Base-by-base conservation (phyloP, 768 basidiomycete genomes). In the Leucosporidium creatinivorum region DNA sequence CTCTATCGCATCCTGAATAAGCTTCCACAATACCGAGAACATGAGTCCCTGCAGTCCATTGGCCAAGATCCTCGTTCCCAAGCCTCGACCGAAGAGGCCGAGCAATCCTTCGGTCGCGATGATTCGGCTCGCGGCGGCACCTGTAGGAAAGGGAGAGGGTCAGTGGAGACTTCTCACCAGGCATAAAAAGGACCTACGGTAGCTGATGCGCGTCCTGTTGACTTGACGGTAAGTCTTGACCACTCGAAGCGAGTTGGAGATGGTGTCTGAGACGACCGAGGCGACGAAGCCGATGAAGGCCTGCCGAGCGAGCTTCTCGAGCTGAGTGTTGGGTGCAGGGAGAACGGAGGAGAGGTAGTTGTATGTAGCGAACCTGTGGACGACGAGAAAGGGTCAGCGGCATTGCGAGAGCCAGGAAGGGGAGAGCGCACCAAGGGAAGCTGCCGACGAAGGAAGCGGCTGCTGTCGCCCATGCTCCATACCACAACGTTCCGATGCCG, bases 151-250 rank as follows among this genome's bases (percentile, higher is more conserved):
- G 3, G 30, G 7, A 47, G 36, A 12, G 33, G 33, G 1, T 31
- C 2, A 28, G 13, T 19, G 4, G 25, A 28, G n/a, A 30, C 23
- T 25, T 18, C 56, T 17, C 25, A 9, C n/a, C n/a, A 21, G 18
- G 33, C 17, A 3, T 7, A 17, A 9, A 1, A 12, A 57, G 56
- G 36, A 76, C 81, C 68, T 61, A 81, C 81, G 64, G 76, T 97
- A 98, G 1, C 87, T 84, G 21, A 98, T 87, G 36, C 85, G 83
- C 7, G 84, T 85, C 68, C 88, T 86, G 75, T 92, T 85, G 39
- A 93, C 91, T 77, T 98, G 94, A 21, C 93, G 81, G 79, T 96
- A 97, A 0, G 94, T 97, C 83, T 97, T 98, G 76, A 98, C 79
- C 3, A 98, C 93, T 25, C 91, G 85, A 2, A 98, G 80, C 8